Evolutionary conservation across 2,329 filamentous ascomycete species (phyloP).

Genomic region (Diaporthe velutina): DNA sequence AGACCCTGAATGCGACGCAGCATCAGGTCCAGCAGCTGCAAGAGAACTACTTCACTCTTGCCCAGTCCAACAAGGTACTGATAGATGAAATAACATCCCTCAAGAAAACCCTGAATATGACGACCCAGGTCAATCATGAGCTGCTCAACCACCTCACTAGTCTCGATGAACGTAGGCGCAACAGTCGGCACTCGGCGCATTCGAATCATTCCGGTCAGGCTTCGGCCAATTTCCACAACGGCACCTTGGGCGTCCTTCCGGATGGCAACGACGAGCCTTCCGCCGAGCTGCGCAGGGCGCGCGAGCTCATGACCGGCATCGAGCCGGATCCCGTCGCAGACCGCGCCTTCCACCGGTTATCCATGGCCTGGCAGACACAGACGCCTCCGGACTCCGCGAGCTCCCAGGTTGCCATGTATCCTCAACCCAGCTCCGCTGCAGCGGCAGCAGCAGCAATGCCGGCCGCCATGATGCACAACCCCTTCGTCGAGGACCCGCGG

Average conservation of each 20-base stretch:
- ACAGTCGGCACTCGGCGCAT: constrained; percentile 54
- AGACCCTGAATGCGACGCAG: constrained; percentile 89
- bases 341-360: constrained; percentile 68
- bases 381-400: constrained; percentile 66
- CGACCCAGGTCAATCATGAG: constrained; percentile 70
- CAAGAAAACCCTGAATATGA: constrained; percentile 71
- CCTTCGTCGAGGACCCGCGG: constrained; percentile 65
- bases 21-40: constrained; percentile 92
- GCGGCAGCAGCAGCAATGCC: constrained; percentile 50
- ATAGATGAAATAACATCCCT: constrained; percentile 72
- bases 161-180: constrained; percentile 59
- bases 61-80: constrained; percentile 72
- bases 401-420: constrained; percentile 65
- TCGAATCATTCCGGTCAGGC: constrained; percentile 53
- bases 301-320: constrained; percentile 67
- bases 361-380: constrained; percentile 62
- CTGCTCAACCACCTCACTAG: constrained; percentile 68
- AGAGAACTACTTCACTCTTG: constrained; percentile 85
- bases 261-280: constrained; percentile 62
- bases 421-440: constrained; percentile 54
- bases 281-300: constrained; percentile 66
- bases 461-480: constrained; percentile 60
- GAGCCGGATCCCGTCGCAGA: constrained; percentile 66
- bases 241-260: constrained; percentile 54
- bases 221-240: constrained; percentile 56